Evolutionary conservation across 2,329 filamentous ascomycete genomes (phyloP), one percentile per base, ranked within the genome.

Genomic region (Lithohypha guttulata): DNA sequence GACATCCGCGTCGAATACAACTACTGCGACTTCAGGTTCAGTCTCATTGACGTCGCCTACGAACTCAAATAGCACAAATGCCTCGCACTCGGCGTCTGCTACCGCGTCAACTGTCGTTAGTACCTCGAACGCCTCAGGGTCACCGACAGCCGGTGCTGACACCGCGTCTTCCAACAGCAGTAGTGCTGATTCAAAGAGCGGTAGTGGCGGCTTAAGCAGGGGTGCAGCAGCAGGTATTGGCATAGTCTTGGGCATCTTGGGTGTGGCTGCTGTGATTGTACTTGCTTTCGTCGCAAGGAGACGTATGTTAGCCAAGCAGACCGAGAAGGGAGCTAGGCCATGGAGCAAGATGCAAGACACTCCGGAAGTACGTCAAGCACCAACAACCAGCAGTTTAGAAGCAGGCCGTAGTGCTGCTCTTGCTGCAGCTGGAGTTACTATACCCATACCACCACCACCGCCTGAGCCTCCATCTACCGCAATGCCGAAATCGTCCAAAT

Each of bases 221-320:
- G 35, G 26, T 13, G 35, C 35, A 14, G 35, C 35, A 14, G 35
- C 35, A 5, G 35, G 26, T 20, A 39, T 39, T 13, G 35, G 35
- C 9, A 22, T 39, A 15, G 35, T 21, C 21, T 10, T 31, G 8
- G 35, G 26, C 18, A 5, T 39, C 11, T 5, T 39, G 6, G 35
- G 35, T 9, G 19, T 39, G 2, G 26, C 27, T 21, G 35, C 26
- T 11, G 31, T 39, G 15, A 23, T 39, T 22, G 10, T 29, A 6
- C 26, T 39, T 15, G 35, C 35, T 17, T 9, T 39, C 8, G 30
- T 30, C 18, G 26, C 27, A 22, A 18, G 35, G 18, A 29, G 27
- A 14, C 26, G 35, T 8, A 25, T 35, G 22, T 6, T 35, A 3
- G 18, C 5, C 4, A 35, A 17, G 22, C 20, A 35, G 18, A 3